Percentiles rank a stretch among this genome's conserved stretches.
phyloP scores from a whole-genome alignment of 345 rosid species.

The Durio zibethinus region DNA sequence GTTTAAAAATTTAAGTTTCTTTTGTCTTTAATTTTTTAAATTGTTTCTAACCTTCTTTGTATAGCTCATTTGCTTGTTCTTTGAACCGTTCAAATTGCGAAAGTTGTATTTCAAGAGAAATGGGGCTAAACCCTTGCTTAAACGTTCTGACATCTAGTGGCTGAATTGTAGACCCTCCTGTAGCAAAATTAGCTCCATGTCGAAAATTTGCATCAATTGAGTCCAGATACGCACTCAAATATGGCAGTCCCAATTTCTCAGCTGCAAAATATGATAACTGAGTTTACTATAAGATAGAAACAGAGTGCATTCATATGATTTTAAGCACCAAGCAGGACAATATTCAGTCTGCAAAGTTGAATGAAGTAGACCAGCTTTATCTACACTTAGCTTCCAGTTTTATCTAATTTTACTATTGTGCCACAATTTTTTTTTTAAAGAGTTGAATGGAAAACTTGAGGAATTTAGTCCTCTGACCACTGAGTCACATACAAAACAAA shows the following conservation, averaged over 20 bases:
- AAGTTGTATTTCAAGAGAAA: slow-evolving; percentile 38
- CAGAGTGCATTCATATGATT: neutral
- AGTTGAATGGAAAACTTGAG: too few species aligned
- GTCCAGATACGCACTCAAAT: slow-evolving; percentile 39
- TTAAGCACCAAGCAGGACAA: neutral
- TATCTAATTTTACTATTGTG: too few species aligned
- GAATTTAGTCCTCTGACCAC: neutral
- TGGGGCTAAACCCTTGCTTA: slow-evolving; percentile 41
- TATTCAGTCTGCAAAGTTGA: neutral
- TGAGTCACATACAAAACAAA: neutral
- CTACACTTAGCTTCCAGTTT: too few species aligned
- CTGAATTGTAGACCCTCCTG: slow-evolving; percentile 42
- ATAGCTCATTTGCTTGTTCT: slow-evolving; percentile 18
- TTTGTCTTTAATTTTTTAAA: too few species aligned
- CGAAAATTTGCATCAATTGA: slow-evolving; percentile 37
- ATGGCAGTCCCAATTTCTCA: slow-evolving; percentile 33
- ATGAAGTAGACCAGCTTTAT: neutral
- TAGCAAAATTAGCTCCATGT: slow-evolving; percentile 44
- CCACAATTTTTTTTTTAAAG: too few species aligned
- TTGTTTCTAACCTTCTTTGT: slow-evolving; percentile 23
- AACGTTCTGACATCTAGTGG: slow-evolving; percentile 26
- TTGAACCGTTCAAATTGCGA: slow-evolving; percentile 33
- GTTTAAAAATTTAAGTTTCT: neutral
- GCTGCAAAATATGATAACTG: slow-evolving; percentile 22
- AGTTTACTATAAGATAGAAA: neutral